Percentiles rank a stretch among this genome's conserved stretches.
Conservation (phyloP, 2,329 filamentous ascomycete species). For the Colletotrichum horii region DNA sequence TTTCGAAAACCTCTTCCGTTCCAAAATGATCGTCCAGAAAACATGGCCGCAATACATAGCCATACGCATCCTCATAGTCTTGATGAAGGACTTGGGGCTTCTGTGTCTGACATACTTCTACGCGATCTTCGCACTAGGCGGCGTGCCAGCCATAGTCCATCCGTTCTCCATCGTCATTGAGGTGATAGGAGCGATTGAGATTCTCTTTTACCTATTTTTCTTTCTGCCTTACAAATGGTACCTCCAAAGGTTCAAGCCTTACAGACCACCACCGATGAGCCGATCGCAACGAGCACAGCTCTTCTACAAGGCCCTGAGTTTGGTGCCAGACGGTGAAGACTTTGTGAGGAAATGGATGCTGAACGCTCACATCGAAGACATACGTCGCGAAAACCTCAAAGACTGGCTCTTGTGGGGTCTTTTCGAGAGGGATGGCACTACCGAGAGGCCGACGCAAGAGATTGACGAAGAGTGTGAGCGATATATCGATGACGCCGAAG, state of each 20-base stretch:
- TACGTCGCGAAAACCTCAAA: slow-evolving; percentile 63
- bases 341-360: slow-evolving; percentile 66
- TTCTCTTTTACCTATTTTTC: slow-evolving; percentile 44
- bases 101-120: slow-evolving; percentile 26
- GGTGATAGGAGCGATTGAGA: slow-evolving; percentile 38
- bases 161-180: slow-evolving; percentile 30
- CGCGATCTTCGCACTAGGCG: slow-evolving; percentile 20
- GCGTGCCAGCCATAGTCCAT: slow-evolving; percentile 22
- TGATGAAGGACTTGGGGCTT: slow-evolving; percentile 17
- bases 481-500: slow-evolving; percentile 58
- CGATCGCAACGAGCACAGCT: slow-evolving; percentile 3
- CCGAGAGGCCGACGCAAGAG: slow-evolving; percentile 38
- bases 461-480: slow-evolving; percentile 60
- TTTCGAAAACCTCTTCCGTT: background rate
- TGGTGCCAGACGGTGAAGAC: slow-evolving; percentile 53
- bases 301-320: background rate
- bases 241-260: slow-evolving; percentile 31
- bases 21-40: slow-evolving; percentile 13
- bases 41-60: slow-evolving; percentile 18
- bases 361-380: slow-evolving; percentile 54
- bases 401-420: slow-evolving; percentile 68
- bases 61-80: background rate
- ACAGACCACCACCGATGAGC: background rate
- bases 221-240: slow-evolving; percentile 47
- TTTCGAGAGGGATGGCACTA: slow-evolving; percentile 45